Percentiles rank a stretch among this genome's conserved stretches.
Conservation (phyloP, 2,329 filamentous ascomycete species). For the Fusarium illudens region DNA sequence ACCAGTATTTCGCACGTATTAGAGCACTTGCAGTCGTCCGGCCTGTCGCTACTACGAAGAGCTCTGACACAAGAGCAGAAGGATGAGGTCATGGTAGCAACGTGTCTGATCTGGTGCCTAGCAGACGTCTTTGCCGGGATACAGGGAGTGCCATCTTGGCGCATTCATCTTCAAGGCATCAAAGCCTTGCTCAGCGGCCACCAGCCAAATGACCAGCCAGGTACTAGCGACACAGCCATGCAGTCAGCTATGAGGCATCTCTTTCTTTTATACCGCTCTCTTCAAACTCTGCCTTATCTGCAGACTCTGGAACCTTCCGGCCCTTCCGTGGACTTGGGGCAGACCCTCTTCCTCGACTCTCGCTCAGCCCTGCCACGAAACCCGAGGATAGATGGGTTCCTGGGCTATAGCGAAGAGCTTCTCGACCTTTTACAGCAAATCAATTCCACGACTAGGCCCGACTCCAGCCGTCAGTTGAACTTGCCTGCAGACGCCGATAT, state of each 20-base stretch:
- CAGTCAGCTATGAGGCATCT: conserved; percentile 40
- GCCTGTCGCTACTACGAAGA: conserved; percentile 34
- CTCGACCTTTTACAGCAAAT: conserved; percentile 39
- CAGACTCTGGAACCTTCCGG: conserved; percentile 6
- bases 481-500: conserved; percentile 20
- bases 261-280: conserved; percentile 41
- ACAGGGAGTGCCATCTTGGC: conserved; percentile 37
- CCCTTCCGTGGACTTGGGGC: neutral
- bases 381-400: conserved; percentile 40
- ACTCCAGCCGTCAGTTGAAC: neutral
- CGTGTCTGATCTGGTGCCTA: conserved; percentile 44
- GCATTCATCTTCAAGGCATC: conserved; percentile 39
- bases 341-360: neutral
- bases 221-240: neutral
- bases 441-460: neutral
- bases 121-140: conserved; percentile 40
- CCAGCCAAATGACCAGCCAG: neutral
- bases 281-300: conserved; percentile 41
- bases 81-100: conserved; percentile 39
- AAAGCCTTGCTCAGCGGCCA: conserved; percentile 33
- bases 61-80: conserved; percentile 32
- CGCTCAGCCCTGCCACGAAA: fast-evolving
- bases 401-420: conserved; percentile 43
- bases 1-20: conserved; percentile 27
- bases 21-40: conserved; percentile 39